A percentile compares a stretch with the other conserved stretches of the same genome.
Conservation (phyloP, 768 basidiomycete genomes). For the Tephrocybe sp. region DNA sequence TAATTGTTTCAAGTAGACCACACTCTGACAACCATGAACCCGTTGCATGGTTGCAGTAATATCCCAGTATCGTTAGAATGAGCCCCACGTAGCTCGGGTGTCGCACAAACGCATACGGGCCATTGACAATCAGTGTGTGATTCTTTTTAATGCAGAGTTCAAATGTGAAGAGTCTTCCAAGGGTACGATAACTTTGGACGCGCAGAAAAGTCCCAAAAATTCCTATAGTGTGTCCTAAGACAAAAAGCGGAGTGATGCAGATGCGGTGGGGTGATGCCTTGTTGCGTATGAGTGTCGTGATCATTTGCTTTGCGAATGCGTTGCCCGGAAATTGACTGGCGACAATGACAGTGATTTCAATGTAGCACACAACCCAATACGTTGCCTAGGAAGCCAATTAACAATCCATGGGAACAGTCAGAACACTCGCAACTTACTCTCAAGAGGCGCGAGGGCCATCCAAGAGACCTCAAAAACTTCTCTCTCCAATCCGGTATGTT, state of each 20-base stretch:
- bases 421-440: conserved; percentile 20
- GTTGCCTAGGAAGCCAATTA: conserved; percentile 18
- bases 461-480: conserved; percentile 28
- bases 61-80: conserved; percentile 29
- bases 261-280: conserved; percentile 16
- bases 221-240: conserved; percentile 30
- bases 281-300: conserved; percentile 15
- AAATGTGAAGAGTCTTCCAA: conserved; percentile 39
- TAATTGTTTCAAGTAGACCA: conserved; percentile 23
- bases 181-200: conserved; percentile 31
- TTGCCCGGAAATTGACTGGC: conserved; percentile 17
- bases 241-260: conserved; percentile 25
- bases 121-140: conserved; percentile 33
- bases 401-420: not conserved
- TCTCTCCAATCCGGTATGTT: conserved; percentile 35
- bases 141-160: conserved; percentile 32
- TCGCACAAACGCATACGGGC: conserved; percentile 36
- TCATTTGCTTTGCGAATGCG: conserved; percentile 19
- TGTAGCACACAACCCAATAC: conserved; percentile 24
- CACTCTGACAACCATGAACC: conserved; percentile 36
- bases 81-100: conserved; percentile 40
- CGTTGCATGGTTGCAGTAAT: conserved; percentile 21
- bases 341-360: conserved; percentile 31
- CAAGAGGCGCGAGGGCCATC: conserved; percentile 25
- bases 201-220: conserved; percentile 33